Percentiles rank a stretch among this genome's conserved stretches.
Conservation (phyloP, 2,329 filamentous ascomycete species). For the Dryadomyces quercus-mongolicae region DNA sequence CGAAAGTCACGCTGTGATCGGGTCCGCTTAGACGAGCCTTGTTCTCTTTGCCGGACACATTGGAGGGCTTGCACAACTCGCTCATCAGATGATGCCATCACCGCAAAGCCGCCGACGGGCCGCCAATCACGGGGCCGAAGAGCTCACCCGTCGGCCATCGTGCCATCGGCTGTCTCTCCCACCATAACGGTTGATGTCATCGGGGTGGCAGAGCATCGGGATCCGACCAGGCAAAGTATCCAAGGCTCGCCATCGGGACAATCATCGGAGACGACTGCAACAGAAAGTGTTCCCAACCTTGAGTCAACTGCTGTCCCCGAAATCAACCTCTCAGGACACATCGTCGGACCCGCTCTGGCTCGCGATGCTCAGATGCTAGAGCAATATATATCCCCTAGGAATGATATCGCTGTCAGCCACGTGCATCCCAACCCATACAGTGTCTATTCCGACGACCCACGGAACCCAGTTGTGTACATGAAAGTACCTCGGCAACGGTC, state of each 20-base stretch:
- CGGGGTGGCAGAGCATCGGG: neutral
- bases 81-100: neutral
- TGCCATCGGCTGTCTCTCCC: too few species aligned
- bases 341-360: slow-evolving; percentile 1
- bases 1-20: slow-evolving; percentile 4
- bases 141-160: neutral
- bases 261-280: neutral
- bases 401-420: neutral
- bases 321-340: slow-evolving; percentile 2
- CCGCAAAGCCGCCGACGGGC: neutral
- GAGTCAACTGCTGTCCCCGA: neutral
- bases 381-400: slow-evolving; percentile 3
- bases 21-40: neutral
- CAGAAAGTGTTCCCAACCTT: neutral
- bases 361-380: slow-evolving; percentile 4
- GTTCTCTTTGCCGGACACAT: slow-evolving; percentile 30
- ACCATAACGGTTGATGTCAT: too few species aligned
- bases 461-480: slow-evolving; percentile 4
- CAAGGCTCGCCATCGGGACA: neutral
- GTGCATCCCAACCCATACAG: slow-evolving; percentile 4
- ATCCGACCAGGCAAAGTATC: neutral
- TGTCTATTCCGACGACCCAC: slow-evolving; percentile 5
- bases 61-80: slow-evolving; percentile 11
- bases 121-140: neutral
- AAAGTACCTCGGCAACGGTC: slow-evolving; percentile 4